Conservation (phyloP, 1,139 yeast genomes). For the Sugiyamaella paludigena region DNA sequence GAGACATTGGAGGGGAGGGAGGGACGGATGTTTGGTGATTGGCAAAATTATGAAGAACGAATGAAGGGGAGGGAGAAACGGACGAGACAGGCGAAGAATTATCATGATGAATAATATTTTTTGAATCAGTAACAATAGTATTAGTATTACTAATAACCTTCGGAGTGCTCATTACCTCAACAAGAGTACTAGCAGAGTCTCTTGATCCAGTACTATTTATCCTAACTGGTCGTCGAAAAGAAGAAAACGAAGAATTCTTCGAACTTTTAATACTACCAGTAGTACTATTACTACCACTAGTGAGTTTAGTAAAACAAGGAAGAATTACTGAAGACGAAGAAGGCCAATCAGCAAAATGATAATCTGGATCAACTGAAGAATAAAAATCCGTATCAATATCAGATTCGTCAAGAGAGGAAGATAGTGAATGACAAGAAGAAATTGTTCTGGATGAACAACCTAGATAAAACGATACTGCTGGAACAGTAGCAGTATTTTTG, state of each 20-base stretch:
- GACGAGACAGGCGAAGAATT: background rate
- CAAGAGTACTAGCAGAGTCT: slow-evolving; percentile 13
- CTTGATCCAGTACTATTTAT: background rate
- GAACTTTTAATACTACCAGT: background rate
- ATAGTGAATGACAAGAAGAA: slow-evolving; percentile 8
- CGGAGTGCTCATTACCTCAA: slow-evolving; percentile 5
- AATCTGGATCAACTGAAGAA: slow-evolving; percentile 19
- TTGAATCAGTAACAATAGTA: slow-evolving; percentile 7
- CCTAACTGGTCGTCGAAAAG: too few relatives aligned
- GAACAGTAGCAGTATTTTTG: too few relatives aligned
- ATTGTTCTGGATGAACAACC: slow-evolving; percentile 17
- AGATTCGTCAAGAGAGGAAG: slow-evolving; percentile 7
- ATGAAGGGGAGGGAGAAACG: background rate
- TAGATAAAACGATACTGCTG: slow-evolving; percentile 14
- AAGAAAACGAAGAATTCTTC: background rate
- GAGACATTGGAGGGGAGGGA: slow-evolving; percentile 19
- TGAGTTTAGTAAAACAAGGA: slow-evolving; percentile 8
- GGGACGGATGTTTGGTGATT: slow-evolving; percentile 9
- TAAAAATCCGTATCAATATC: slow-evolving; percentile 18
- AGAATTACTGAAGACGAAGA: background rate
- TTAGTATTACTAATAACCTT: background rate
- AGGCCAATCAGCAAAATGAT: slow-evolving; percentile 9
- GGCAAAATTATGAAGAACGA: background rate
- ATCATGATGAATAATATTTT: background rate
- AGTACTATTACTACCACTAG: background rate